Base-by-base conservation (phyloP, 805 yeast genomes). In the Candida odintsovae region DNA sequence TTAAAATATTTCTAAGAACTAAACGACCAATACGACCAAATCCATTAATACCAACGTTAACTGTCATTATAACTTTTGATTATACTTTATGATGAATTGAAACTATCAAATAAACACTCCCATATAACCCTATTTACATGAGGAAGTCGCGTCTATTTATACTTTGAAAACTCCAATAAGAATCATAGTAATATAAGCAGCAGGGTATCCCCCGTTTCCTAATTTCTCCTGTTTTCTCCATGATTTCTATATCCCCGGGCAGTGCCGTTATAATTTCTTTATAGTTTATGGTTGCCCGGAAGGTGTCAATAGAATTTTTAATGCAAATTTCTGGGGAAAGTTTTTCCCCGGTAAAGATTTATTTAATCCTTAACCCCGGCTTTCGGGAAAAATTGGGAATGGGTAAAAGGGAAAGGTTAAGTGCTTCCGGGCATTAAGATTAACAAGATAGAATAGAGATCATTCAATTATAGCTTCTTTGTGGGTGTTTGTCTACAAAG, bases 1-100 rank as follows among this genome's bases (percentile, higher is more conserved):
- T 56, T 56, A 87, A 72, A 53, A 95, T 95, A 66, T 86, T 77
- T 77, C 96, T 83, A 62, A 88, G 74, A 55, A 83, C 96, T 61
- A 87, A 79, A 74, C 96, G 87, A 58, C 96, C 96, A 65, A 87
- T 87, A 74, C 96, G 83, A 64, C 96, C 96, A 84, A 87, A 87
- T 63, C 96, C 96, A 82, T 87, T 87, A 69, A 87, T 88, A 74
- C 95, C 96, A 70, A 87, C 52, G 47, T 52, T 50, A 50, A 59
- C 50, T 41, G 59, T 44, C 63, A 56, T 57, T 29, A 20, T 41
- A 22, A 22, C 15, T 4, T 13, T 28, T 13, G 15, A 13, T 28
- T 6, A 13, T 28, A n/a, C 13, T 6, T 25, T 6, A 13, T 29
- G 38, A 9, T 20, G 13, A 4, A 38, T 11, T 31, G n/a, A n/a